Conservation (phyloP, 2,329 filamentous ascomycete genomes). For the Cladobotryum mycophilum region DNA sequence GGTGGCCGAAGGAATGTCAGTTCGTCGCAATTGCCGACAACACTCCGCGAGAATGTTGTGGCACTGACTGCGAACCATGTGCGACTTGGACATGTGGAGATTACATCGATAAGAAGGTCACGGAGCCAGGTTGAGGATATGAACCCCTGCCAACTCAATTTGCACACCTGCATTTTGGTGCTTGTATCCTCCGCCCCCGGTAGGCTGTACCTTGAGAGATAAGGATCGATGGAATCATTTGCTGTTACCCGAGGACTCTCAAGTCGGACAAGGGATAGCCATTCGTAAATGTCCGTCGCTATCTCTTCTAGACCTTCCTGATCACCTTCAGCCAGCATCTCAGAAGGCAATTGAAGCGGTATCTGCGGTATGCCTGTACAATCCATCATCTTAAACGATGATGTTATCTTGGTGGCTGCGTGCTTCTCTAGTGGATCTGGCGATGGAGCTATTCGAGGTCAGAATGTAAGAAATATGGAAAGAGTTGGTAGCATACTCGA, state of each 20-base stretch:
- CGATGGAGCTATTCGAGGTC: conserved; percentile 30
- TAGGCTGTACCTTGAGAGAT: conserved; percentile 60
- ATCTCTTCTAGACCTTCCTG: conserved; percentile 54
- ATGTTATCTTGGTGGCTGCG: conserved; percentile 37
- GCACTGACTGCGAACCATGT: conserved; percentile 52
- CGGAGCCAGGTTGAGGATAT: conserved; percentile 48
- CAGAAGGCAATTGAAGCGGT: conserved; percentile 20
- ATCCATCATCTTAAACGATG: conserved; percentile 16
- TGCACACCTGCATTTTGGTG: conserved; percentile 34
- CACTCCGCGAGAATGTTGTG: conserved; percentile 43
- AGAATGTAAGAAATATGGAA: not conserved
- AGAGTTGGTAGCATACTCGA: conserved; percentile 19
- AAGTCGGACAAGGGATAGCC: conserved; percentile 62
- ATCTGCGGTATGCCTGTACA: conserved; percentile 17
- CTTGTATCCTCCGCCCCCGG: conserved; percentile 33
- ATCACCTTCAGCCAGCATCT: conserved; percentile 29
- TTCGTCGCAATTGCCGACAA: conserved; percentile 41
- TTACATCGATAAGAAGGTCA: conserved; percentile 38
- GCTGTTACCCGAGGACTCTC: conserved; percentile 55
- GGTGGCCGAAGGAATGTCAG: conserved; percentile 49
- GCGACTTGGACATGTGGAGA: conserved; percentile 36
- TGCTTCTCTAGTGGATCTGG: conserved; percentile 44
- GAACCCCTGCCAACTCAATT: conserved; percentile 55
- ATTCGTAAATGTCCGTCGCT: conserved; percentile 63
- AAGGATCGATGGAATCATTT: conserved; percentile 58